Evolutionary conservation across 2,329 filamentous ascomycete genomes (phyloP).

Genomic region (Colletotrichum sp.): DNA sequence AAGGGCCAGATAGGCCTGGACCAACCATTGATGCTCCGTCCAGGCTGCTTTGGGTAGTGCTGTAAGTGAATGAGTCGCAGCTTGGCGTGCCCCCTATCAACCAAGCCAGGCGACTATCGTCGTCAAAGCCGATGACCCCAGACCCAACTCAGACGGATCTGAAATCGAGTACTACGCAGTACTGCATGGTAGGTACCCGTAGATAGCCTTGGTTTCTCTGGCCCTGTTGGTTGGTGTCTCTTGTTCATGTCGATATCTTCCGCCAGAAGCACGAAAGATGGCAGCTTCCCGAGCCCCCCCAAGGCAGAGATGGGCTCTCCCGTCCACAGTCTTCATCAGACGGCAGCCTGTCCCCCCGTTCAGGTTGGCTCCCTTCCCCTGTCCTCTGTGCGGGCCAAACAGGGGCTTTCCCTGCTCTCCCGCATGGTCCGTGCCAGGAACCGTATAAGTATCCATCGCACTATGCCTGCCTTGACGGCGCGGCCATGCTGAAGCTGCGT

Average conservation of each 20-base stretch:
- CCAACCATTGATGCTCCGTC: neutral
- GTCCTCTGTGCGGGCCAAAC: neutral
- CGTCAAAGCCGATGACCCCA: neutral
- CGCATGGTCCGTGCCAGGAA: conserved; percentile 9
- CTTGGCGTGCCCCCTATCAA: neutral
- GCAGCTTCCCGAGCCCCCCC: neutral
- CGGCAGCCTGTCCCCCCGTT: neutral
- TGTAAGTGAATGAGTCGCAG: neutral
- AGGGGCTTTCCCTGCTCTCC: conserved; percentile 6
- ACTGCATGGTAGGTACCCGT: neutral
- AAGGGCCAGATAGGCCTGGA: neutral
- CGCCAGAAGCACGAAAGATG: neutral
- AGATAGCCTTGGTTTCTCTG: neutral
- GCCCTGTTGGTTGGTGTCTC: neutral
- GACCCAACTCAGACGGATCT: neutral
- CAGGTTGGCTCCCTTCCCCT: neutral
- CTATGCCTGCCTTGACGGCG: neutral
- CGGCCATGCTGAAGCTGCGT: neutral
- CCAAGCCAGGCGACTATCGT: neutral
- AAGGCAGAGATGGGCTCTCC: neutral
- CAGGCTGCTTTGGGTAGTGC: neutral
- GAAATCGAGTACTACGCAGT: neutral
- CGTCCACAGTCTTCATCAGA: neutral
- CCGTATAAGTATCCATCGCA: neutral
- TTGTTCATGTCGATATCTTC: neutral